Evolutionary conservation across 768 basidiomycete genomes (phyloP).

Genomic region (Podaxis sp.): DNA sequence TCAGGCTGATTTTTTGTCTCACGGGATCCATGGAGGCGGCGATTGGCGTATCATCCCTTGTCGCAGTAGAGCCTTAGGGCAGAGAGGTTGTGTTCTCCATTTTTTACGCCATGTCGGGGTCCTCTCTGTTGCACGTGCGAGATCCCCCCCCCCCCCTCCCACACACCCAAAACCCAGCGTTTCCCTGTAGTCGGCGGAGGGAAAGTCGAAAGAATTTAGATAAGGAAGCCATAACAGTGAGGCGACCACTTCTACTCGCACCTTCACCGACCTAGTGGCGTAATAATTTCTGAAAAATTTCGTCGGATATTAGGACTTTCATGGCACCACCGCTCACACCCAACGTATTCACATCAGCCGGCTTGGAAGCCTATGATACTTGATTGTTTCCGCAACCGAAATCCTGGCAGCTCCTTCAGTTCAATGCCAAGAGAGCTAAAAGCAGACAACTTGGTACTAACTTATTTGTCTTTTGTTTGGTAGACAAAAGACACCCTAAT

Average conservation of each 20-base stretch:
- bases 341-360: neutral
- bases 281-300: neutral
- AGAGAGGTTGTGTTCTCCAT: neutral
- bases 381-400: neutral
- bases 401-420: neutral
- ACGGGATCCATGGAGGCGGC: neutral
- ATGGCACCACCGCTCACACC: neutral
- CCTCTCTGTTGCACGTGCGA: neutral
- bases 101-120: neutral
- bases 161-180: neutral
- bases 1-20: neutral
- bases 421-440: neutral
- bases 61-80: neutral
- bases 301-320: neutral
- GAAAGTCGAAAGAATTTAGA: neutral
- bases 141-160: neutral
- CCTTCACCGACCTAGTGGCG: neutral
- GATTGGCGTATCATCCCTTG: neutral
- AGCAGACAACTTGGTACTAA: neutral
- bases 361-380: neutral
- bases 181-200: conserved; percentile 1
- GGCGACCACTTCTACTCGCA: neutral
- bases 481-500: neutral
- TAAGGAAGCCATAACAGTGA: too few species aligned
- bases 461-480: neutral